phyloP scores from a whole-genome alignment of 345 rosid genomes.

The Abelmoschus esculentus region DNA sequence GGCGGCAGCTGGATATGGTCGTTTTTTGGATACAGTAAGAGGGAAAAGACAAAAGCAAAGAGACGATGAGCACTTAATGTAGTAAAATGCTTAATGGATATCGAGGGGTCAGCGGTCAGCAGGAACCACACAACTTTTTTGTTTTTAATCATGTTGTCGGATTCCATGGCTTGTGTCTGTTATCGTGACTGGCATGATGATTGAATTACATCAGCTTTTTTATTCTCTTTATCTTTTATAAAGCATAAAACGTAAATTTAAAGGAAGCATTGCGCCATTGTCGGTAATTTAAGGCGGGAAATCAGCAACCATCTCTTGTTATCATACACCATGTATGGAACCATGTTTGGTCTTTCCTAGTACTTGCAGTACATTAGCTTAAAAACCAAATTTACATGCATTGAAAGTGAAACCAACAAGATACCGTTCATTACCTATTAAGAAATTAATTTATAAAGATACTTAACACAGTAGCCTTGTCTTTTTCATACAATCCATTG shows the following conservation, averaged over 20 bases:
- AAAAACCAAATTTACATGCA: too few species aligned
- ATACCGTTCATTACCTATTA: not conserved
- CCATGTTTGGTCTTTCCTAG: not conserved
- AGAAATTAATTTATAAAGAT: not conserved
- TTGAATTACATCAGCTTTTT: not conserved
- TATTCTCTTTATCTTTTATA: not conserved
- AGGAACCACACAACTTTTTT: not conserved
- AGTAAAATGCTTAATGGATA: too few species aligned
- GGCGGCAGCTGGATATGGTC: not conserved
- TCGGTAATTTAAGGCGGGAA: conserved; percentile 1
- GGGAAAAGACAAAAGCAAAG: not conserved
- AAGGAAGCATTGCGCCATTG: not conserved
- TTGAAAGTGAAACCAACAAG: too few species aligned
- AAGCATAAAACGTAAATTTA: not conserved
- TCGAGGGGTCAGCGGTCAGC: too few species aligned
- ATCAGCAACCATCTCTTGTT: not conserved
- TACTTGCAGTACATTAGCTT: not conserved
- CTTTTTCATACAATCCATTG: not conserved
- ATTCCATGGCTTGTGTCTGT: not conserved
- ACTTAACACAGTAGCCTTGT: not conserved
- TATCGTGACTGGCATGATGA: not conserved
- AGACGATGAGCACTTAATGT: not conserved
- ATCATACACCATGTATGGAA: not conserved
- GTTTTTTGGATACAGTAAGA: not conserved
- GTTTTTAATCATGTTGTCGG: conserved; percentile 8